These are phyloP conservation scores for Fusarium sororula DNA, from an alignment of 2,329 filamentous ascomycete genomes.

Conservation along the genomic window DNA sequence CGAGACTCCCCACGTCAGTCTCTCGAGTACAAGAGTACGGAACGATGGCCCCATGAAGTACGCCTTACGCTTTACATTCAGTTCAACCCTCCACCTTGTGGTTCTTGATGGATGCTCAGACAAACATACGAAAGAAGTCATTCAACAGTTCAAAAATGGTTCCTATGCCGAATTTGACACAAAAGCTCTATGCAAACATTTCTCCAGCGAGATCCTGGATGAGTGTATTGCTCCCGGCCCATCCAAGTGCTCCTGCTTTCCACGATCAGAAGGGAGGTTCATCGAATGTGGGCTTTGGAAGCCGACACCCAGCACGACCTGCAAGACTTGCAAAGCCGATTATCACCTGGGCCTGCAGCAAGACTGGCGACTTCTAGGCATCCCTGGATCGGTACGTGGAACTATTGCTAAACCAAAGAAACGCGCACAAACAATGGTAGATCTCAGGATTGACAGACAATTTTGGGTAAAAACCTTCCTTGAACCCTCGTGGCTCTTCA, in stretches of 20 bases:
- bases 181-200: background rate
- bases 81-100: background rate
- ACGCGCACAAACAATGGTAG: background rate
- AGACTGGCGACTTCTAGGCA: background rate
- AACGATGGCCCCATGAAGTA: background rate
- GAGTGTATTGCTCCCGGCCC: background rate
- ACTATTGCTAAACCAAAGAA: background rate
- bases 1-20: background rate
- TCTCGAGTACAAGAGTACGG: background rate
- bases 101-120: background rate
- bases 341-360: background rate
- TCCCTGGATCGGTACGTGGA: background rate
- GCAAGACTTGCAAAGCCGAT: background rate
- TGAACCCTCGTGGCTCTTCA: background rate
- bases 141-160: background rate
- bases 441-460: background rate
- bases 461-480: background rate
- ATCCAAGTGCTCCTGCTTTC: background rate
- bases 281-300: background rate
- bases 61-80: accelerated
- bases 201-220: background rate
- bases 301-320: background rate
- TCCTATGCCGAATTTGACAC: background rate
- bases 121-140: background rate
- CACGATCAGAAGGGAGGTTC: background rate